Base-by-base conservation (phyloP, 2,329 filamentous ascomycete genomes). In the Zopfia rhizophila region DNA sequence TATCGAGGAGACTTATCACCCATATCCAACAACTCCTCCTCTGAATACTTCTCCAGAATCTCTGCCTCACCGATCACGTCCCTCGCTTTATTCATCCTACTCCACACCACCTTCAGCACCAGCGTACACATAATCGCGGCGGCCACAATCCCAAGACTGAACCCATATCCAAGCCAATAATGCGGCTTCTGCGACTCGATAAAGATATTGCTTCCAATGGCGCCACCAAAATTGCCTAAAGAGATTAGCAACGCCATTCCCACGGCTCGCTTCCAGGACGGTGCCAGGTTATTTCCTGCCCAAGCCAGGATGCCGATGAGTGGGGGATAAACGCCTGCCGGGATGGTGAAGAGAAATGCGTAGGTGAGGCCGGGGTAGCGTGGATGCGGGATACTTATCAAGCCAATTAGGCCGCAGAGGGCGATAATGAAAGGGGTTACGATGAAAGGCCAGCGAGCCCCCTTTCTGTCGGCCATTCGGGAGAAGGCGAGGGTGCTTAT, bases 1-100 rank as follows among this genome's bases (percentile, higher is more conserved):
- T 65, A 72, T 25, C 70, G 53, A 7, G 69, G 70, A 29, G 58
- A 66, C 49, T 61, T 55, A 37, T 72, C 66, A 0, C 69, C 68
- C 63, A 71, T 61, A 30, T 56, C 53, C 19, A 60, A 52, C 27
- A 71, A 46, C 47, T 72, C 53, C 27, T 63, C 51, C 29, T 69
- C 62, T 5, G 60, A 58, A 46, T 68, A 71, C 38, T 55, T 51
- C 7, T 42, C 55, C 17, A 53, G 49, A 4, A 67, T 56, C 18
- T 63, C 65, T 7, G 63, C 65, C 44, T 67, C 64, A 7, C 56
- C 47, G 13, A 65, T 32, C 22, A 46, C 50, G 32, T 61, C 66
- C 21, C 63, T 58, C 36, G 50, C 46, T 48, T 60, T 61, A 40
- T 72, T 70, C 19, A 64, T 56, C 14, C 19, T 36, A 25, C 29